phyloP scores from a whole-genome alignment of 1,284 basidiomycete genomes.

The Pyrrhoderma noxium region DNA sequence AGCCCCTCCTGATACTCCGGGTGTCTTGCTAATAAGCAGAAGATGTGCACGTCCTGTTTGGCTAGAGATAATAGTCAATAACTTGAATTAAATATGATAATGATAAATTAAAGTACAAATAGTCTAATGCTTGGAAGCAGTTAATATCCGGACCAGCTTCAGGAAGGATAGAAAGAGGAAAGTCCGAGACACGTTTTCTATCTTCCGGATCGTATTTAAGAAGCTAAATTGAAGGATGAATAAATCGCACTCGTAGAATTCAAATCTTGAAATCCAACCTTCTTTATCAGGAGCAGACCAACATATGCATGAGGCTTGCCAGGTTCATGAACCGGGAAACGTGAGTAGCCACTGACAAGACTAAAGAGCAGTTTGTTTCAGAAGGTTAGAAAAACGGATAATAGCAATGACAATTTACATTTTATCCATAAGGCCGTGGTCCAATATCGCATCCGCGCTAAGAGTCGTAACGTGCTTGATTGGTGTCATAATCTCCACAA shows the following conservation, averaged over 20 bases:
- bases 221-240: slow-evolving; percentile 42
- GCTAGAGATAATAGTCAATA: slow-evolving; percentile 34
- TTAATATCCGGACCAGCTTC: slow-evolving; percentile 85
- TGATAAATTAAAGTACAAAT: slow-evolving; percentile 59
- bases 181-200: slow-evolving; percentile 66
- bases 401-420: slow-evolving; percentile 38
- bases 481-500: slow-evolving; percentile 83
- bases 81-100: background rate
- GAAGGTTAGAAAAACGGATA: background rate
- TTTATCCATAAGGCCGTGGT: slow-evolving; percentile 71
- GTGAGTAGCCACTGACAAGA: slow-evolving; percentile 80
- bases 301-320: slow-evolving; percentile 72
- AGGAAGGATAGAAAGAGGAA: slow-evolving; percentile 78
- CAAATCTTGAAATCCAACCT: slow-evolving; percentile 34
- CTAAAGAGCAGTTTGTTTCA: slow-evolving; percentile 30
- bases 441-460: slow-evolving; percentile 70
- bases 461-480: slow-evolving; percentile 79
- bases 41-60: slow-evolving; percentile 95
- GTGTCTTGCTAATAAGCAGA: slow-evolving; percentile 78
- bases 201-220: slow-evolving; percentile 86
- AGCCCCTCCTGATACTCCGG: slow-evolving; percentile 74
- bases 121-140: slow-evolving; percentile 79
- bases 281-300: slow-evolving; percentile 85
- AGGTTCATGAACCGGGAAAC: slow-evolving; percentile 86
- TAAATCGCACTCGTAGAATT: background rate